Conservation (phyloP, 805 yeast species). For the Ascoidea tarda region DNA sequence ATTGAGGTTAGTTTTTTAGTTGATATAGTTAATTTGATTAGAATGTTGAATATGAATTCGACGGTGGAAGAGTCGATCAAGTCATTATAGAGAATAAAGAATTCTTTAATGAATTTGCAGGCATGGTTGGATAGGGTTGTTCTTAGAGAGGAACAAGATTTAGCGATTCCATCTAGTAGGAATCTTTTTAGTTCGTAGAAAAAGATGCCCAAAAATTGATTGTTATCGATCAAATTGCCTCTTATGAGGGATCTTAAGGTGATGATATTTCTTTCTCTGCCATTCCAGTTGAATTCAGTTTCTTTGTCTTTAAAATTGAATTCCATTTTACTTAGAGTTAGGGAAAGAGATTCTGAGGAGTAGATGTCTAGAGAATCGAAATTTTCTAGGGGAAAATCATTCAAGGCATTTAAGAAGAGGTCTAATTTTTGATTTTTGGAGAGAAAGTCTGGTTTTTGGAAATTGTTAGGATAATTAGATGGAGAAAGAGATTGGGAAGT, state of each 20-base stretch:
- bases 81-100: conserved; percentile 26
- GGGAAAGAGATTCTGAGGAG: background rate
- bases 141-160: conserved; percentile 59
- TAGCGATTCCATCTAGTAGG: conserved; percentile 46
- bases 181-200: conserved; percentile 19
- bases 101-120: conserved; percentile 64
- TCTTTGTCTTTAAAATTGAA: conserved; percentile 52
- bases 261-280: conserved; percentile 48
- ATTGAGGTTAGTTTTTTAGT: conserved; percentile 52
- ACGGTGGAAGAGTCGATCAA: conserved; percentile 23
- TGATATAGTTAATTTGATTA: conserved; percentile 40
- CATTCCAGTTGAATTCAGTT: conserved; percentile 78
- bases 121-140: conserved; percentile 72
- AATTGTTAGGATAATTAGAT: too few relatives aligned
- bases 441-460: too few relatives aligned
- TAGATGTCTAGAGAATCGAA: background rate
- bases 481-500: too few relatives aligned
- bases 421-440: background rate
- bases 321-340: background rate
- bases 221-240: conserved; percentile 34
- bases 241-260: conserved; percentile 45
- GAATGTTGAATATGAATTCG: conserved; percentile 13
- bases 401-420: too few relatives aligned
- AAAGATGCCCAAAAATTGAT: conserved; percentile 19
- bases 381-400: background rate